These are phyloP conservation scores for Aspergillus piperis DNA, from an alignment of 2,329 filamentous ascomycete genomes.

Conservation along the genomic window DNA sequence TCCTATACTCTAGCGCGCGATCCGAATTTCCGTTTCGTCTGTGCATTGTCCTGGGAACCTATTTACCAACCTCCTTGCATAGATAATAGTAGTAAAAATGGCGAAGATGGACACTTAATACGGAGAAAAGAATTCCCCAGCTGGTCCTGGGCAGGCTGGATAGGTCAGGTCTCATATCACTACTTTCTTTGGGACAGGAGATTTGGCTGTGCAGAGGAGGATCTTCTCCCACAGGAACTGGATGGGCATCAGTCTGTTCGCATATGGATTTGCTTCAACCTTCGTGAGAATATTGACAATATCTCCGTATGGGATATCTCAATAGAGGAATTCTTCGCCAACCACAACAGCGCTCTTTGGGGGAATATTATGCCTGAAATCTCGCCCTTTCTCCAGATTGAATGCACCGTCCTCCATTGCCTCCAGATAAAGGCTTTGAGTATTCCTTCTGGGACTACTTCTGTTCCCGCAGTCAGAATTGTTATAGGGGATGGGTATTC, in stretches of 20 bases:
- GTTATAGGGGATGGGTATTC: background rate
- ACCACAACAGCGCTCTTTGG: background rate
- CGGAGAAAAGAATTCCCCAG: background rate
- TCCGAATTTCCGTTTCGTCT: background rate
- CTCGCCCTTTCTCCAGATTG: background rate
- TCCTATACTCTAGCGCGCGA: background rate
- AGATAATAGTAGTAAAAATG: background rate
- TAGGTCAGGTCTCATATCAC: background rate
- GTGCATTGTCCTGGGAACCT: background rate
- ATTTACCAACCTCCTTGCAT: background rate
- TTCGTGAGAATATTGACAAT: background rate
- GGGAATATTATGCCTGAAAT: background rate
- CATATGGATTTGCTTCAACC: background rate
- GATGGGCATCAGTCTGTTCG: background rate
- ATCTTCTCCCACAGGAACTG: background rate
- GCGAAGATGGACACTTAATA: background rate
- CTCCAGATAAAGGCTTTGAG: background rate
- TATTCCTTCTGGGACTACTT: background rate
- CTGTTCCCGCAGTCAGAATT: background rate
- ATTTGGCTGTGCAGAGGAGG: background rate
- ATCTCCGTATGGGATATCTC: background rate
- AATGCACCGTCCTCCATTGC: background rate
- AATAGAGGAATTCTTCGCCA: background rate
- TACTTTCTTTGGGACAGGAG: background rate
- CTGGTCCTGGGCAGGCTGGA: background rate